Evolutionary conservation across 495 filamentous ascomycete species (phyloP).

Genomic region (Trichoderma orchidacearum): DNA sequence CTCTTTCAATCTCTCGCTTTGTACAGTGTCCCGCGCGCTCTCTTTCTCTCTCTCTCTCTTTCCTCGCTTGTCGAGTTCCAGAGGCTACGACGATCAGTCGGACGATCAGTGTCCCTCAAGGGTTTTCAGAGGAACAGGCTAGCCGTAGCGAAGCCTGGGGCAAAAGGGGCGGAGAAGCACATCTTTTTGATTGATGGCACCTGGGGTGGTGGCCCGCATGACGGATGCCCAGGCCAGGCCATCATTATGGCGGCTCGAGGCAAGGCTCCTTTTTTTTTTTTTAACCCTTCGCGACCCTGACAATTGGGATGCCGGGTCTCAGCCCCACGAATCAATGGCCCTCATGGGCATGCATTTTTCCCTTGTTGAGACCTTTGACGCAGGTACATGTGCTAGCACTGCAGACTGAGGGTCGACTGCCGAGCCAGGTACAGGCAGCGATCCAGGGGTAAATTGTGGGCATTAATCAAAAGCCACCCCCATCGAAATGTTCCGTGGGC

Average conservation of each 20-base stretch:
- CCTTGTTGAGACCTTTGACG: neutral
- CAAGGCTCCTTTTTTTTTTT: neutral
- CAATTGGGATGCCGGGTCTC: neutral
- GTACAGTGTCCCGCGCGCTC: neutral
- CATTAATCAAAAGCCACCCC: neutral
- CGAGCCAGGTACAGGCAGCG: neutral
- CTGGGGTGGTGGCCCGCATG: neutral
- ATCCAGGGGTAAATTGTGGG: slow-evolving; percentile 1
- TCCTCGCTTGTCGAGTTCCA: neutral
- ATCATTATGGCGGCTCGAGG: too few relatives aligned
- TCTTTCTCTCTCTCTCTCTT: neutral
- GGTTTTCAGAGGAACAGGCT: neutral
- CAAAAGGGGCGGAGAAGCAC: slow-evolving; percentile 1
- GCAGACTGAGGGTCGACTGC: neutral
- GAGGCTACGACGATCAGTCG: neutral
- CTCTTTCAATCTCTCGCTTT: neutral
- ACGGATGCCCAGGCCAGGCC: neutral
- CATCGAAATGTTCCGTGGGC: neutral
- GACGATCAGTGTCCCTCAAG: neutral
- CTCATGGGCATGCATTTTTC: neutral
- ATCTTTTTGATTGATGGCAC: neutral
- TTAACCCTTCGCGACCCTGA: neutral
- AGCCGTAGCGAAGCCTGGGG: neutral
- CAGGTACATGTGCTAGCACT: neutral
- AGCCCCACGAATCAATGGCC: neutral